Conservation (phyloP, 2,329 filamentous ascomycete genomes). For the Fulvia fulva region DNA sequence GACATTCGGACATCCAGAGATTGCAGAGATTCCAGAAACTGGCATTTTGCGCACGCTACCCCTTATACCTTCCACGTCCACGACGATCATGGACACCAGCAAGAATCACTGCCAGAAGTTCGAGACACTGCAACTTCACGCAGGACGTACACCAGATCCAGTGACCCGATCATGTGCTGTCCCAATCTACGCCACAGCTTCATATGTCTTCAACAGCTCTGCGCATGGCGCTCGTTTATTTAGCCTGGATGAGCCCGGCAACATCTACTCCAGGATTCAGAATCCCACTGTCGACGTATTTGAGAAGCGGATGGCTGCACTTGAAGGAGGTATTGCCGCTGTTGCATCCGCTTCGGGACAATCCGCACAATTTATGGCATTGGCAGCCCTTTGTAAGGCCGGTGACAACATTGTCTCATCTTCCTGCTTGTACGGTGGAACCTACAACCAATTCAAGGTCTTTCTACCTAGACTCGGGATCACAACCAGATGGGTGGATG, state of each 20-base stretch:
- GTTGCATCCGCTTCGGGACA: conserved; percentile 83
- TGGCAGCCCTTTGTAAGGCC: conserved; percentile 74
- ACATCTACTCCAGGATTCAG: conserved; percentile 96
- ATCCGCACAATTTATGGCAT: conserved; percentile 86
- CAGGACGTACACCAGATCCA: conserved; percentile 73
- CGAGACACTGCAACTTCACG: conserved; percentile 51
- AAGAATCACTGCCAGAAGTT: too few species aligned
- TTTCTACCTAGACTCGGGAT: conserved; percentile 81
- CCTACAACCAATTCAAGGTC: conserved; percentile 97
- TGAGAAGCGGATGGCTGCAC: conserved; percentile 91
- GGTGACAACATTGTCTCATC: conserved; percentile 94
- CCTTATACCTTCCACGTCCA: too few species aligned
- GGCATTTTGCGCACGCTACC: too few species aligned
- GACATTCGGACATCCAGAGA: too few species aligned
- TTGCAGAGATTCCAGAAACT: too few species aligned
- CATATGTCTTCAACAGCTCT: conserved; percentile 90
- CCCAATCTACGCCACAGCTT: conserved; percentile 92
- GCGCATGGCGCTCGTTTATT: conserved; percentile 93
- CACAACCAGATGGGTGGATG: conserved; percentile 78
- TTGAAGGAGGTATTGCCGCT: conserved; percentile 86
- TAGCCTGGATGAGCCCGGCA: conserved; percentile 92
- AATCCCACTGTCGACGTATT: conserved; percentile 96
- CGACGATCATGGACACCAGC: too few species aligned
- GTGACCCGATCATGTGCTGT: conserved; percentile 84
- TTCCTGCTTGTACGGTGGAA: conserved; percentile 87